phyloP scores from a whole-genome alignment of 352 stramenopile species.

The Pythium periplocum region DNA sequence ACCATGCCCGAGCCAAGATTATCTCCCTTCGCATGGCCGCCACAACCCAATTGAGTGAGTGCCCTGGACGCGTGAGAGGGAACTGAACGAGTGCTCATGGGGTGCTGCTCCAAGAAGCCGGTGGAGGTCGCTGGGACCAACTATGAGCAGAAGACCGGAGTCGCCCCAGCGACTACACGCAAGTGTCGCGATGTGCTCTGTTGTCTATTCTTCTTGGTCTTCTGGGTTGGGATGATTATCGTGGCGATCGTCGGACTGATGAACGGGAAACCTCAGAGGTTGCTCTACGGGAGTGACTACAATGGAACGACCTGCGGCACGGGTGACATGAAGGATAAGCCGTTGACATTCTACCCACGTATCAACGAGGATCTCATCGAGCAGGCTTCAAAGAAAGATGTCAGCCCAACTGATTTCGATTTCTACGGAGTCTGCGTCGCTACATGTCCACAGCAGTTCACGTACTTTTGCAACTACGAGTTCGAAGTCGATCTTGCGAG shows the following conservation, averaged over 20 bases:
- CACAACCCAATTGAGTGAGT: too few relatives aligned
- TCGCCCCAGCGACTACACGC: constrained; percentile 43
- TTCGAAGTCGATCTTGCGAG: constrained; percentile 44
- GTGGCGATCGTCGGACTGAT: constrained; percentile 49
- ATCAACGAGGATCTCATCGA: constrained; percentile 74
- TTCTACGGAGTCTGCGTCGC: constrained; percentile 76
- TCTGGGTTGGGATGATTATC: constrained; percentile 70
- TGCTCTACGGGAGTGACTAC: constrained; percentile 72
- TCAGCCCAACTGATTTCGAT: constrained; percentile 37
- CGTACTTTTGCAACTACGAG: constrained; percentile 78
- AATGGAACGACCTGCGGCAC: constrained; percentile 74
- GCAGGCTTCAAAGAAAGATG: constrained; percentile 36
- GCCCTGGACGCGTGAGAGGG: background rate
- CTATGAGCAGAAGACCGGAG: constrained; percentile 25
- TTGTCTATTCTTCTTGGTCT: constrained; percentile 56
- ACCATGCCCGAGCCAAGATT: too few relatives aligned
- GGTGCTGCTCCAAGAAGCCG: constrained; percentile 58
- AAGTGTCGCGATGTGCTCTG: constrained; percentile 75
- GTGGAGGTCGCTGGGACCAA: constrained; percentile 28
- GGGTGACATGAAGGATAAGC: constrained; percentile 16
- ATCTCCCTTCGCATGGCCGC: too few relatives aligned
- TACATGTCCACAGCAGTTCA: constrained; percentile 32
- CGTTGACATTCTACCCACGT: constrained; percentile 69
- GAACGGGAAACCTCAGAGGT: constrained; percentile 56
- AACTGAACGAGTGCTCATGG: constrained; percentile 27